Base-by-base conservation (phyloP, 2,329 filamentous ascomycete species). In the Xylaria sp. region DNA sequence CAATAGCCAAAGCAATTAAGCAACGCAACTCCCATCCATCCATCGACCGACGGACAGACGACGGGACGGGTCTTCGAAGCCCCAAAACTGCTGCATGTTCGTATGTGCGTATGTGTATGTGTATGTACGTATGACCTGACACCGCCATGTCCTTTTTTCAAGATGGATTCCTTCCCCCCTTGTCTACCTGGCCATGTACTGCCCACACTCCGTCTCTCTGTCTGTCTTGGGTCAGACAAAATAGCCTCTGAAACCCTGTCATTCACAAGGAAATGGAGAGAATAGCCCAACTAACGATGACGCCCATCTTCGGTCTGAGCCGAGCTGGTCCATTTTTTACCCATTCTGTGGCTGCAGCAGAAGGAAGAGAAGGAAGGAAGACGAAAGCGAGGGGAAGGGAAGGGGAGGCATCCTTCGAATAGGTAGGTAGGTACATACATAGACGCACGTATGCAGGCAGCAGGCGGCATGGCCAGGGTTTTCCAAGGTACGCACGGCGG, bases 161-260 rank as follows among this genome's bases (percentile, higher is more conserved):
- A 42, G 8, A 8, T 9, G 37, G 16, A 16, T 16, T 16, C 16
- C 16, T 16, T 16, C 16, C 37, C 11, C 11, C 11, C 37, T 6
- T 42, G 8, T 13, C 37, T 13, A 42, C 11, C 9, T 46, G 5
- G 13, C 30, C 48, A 16, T 58, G 42, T 50, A 60, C 54, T 49
- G 16, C 35, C 34, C 8, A 34, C 59, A 30, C 23, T 30, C 23
- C 23, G 23, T 30, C 23, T 30, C 52, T 57, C 53, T 64, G 60
- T 63, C 61, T 61, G 62, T 39, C 60, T 47, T 57, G 47, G 53
- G 60, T 59, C 51, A 55, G 57, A 62, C 58, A 59, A 65, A 69
- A 68, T 66, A 68, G 64, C 63, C 66, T 69, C 63, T 69, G 67
- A 66, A 66, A 69, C 68, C 68, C 65, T 69, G 67, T 63, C 66